Evolutionary conservation across 768 basidiomycete genomes (phyloP).

Genomic region (Leccinum barrowsii): DNA sequence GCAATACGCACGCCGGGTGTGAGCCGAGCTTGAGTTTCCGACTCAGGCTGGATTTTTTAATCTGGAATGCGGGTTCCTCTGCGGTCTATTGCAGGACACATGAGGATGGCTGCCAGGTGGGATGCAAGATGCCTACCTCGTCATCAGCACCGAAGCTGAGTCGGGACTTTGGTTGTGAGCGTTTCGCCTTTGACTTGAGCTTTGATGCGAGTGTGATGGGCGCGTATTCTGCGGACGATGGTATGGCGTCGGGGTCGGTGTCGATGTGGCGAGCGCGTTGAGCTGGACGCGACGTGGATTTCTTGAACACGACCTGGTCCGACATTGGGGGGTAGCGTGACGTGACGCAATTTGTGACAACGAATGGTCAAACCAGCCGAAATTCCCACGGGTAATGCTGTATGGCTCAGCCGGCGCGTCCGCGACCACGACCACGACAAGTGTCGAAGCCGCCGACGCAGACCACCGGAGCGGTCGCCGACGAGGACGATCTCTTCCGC

Average conservation of each 20-base stretch:
- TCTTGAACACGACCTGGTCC: conserved; percentile 40
- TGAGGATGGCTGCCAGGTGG: conserved; percentile 6
- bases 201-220: conserved; percentile 62
- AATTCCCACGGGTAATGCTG: conserved; percentile 28
- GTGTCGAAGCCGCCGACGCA: conserved; percentile 22
- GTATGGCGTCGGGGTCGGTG: conserved; percentile 28
- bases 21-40: conserved; percentile 56
- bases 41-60: conserved; percentile 80
- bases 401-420: conserved; percentile 33
- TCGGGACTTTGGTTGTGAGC: conserved; percentile 58
- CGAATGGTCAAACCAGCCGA: not conserved
- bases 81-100: conserved; percentile 45
- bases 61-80: conserved; percentile 63
- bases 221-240: conserved; percentile 31
- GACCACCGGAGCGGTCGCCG: conserved; percentile 27
- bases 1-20: conserved; percentile 44
- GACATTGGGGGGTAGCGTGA: conserved; percentile 20
- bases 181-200: conserved; percentile 69
- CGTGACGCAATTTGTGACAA: conserved; percentile 24
- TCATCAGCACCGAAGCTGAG: conserved; percentile 76
- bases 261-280: conserved; percentile 39
- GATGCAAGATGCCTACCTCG: conserved; percentile 46
- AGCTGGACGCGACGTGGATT: conserved; percentile 38
- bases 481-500: conserved; percentile 70
- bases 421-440: conserved; percentile 53